A percentile compares a stretch with the other conserved stretches of the same genome.
Evolutionary conservation across 371 early-diverging fungal species (phyloP).

Genomic region (Rhizopus microsporus): DNA sequence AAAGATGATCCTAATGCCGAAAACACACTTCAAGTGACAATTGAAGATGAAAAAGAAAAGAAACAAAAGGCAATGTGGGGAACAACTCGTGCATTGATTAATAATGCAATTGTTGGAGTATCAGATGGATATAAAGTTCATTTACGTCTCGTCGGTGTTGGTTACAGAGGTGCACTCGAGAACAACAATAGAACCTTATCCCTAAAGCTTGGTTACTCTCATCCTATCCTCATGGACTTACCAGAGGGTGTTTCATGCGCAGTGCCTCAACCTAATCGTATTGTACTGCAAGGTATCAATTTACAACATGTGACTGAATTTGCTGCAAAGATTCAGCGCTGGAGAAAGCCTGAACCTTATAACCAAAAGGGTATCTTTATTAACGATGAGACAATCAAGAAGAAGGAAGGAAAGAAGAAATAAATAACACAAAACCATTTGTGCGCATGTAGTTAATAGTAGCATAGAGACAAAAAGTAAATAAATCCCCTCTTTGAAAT

Average conservation of each 20-base stretch:
- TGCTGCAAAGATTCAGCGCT: constrained; percentile 89
- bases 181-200: constrained; percentile 56
- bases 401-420: constrained; percentile 96
- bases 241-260: constrained; percentile 80
- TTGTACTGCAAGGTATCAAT: constrained; percentile 81
- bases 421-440: constrained; percentile 37
- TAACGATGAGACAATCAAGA: constrained; percentile 94
- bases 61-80: constrained; percentile 95
- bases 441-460: too few species aligned
- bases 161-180: constrained; percentile 91
- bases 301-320: constrained; percentile 82
- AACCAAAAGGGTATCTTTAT: constrained; percentile 99
- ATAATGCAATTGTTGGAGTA: constrained; percentile 87
- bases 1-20: constrained; percentile 50
- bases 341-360: constrained; percentile 96
- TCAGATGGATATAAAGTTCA: constrained; percentile 88
- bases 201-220: constrained; percentile 89
- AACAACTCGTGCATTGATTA: constrained; percentile 86
- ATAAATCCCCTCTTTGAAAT: too few species aligned
- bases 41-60: constrained; percentile 62
- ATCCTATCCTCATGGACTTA: constrained; percentile 78
- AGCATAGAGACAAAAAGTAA: too few species aligned
- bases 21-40: constrained; percentile 56
- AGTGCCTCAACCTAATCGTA: constrained; percentile 85
- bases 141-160: constrained; percentile 90